phyloP scores from a whole-genome alignment of 768 basidiomycete genomes.

The Steccherinum ochraceum region DNA sequence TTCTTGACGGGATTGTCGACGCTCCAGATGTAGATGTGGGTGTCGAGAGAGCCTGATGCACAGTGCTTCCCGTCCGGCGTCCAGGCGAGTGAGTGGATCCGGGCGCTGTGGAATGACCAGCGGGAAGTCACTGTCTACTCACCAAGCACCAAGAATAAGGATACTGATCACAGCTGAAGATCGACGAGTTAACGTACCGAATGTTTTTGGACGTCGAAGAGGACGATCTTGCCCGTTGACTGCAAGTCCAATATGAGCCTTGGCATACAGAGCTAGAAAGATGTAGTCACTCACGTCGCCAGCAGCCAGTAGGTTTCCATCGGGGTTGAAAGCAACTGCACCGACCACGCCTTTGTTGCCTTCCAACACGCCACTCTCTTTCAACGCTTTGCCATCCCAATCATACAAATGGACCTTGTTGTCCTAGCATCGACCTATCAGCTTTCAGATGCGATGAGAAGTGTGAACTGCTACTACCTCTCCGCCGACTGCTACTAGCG shows the following conservation, averaged over 20 bases:
- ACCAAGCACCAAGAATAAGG: background rate
- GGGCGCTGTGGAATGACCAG: slow-evolving; percentile 85
- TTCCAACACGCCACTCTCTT: slow-evolving; percentile 50
- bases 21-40: slow-evolving; percentile 85
- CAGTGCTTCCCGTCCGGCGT: slow-evolving; percentile 67
- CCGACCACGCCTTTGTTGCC: slow-evolving; percentile 68
- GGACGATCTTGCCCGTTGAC: slow-evolving; percentile 75
- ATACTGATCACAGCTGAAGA: background rate
- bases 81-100: slow-evolving; percentile 76
- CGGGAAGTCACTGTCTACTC: slow-evolving; percentile 57
- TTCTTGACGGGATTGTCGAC: slow-evolving; percentile 64
- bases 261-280: background rate
- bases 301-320: slow-evolving; percentile 67
- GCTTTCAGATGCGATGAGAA: background rate
- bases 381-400: slow-evolving; percentile 63
- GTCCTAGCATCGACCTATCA: slow-evolving; percentile 39
- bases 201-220: slow-evolving; percentile 66
- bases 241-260: too few species aligned
- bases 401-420: slow-evolving; percentile 66
- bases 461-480: slow-evolving; percentile 43
- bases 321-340: slow-evolving; percentile 72
- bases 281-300: slow-evolving; percentile 74
- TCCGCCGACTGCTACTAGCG: slow-evolving; percentile 63
- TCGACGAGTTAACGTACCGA: slow-evolving; percentile 35
- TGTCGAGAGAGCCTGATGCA: slow-evolving; percentile 90